A percentile compares a stretch with the other conserved stretches of the same genome.
These are phyloP conservation scores for Volutella citrinella DNA, from an alignment of 2,329 filamentous ascomycete species.

Conservation along the genomic window DNA sequence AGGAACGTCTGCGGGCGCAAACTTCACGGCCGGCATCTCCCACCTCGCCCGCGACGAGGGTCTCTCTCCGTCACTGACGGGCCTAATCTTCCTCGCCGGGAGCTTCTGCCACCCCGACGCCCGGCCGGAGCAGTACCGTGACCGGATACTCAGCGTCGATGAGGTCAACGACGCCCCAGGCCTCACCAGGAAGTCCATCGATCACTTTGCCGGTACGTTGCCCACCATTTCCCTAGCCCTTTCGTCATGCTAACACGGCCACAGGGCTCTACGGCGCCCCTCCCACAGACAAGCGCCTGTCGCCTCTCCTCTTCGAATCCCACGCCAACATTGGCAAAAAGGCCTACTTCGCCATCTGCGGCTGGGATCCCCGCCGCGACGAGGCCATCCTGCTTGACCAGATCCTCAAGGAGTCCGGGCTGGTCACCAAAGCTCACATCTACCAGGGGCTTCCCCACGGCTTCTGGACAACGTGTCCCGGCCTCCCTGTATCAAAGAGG, in stretches of 20 bases:
- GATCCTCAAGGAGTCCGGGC: slow-evolving; percentile 4
- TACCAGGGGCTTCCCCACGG: slow-evolving; percentile 17
- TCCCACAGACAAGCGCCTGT: slow-evolving; percentile 34
- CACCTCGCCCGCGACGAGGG: slow-evolving; percentile 13
- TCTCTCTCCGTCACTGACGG: slow-evolving; percentile 7
- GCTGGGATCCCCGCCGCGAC: slow-evolving; percentile 9
- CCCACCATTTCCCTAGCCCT: accelerated
- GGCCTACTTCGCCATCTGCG: slow-evolving; percentile 10
- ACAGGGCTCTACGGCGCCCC: slow-evolving; percentile 12
- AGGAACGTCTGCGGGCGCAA: slow-evolving; percentile 26
- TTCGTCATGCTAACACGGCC: neutral
- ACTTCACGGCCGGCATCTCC: slow-evolving; percentile 22
- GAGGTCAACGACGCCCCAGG: slow-evolving; percentile 33
- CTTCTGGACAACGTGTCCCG: slow-evolving; percentile 38
- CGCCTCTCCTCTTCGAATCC: slow-evolving; percentile 33
- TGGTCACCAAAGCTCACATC: slow-evolving; percentile 3
- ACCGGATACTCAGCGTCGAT: slow-evolving; percentile 32
- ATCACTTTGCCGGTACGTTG: slow-evolving; percentile 29
- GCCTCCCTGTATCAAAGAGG: slow-evolving; percentile 24
- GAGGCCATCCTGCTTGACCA: slow-evolving; percentile 11
- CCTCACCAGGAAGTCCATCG: slow-evolving; percentile 34
- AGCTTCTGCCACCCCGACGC: slow-evolving; percentile 38
- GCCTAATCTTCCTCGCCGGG: slow-evolving; percentile 35
- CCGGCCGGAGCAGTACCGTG: slow-evolving; percentile 36
- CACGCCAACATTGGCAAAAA: slow-evolving; percentile 28